Conservation (phyloP, 2,329 filamentous ascomycete species). For the Colletotrichum orbiculare region DNA sequence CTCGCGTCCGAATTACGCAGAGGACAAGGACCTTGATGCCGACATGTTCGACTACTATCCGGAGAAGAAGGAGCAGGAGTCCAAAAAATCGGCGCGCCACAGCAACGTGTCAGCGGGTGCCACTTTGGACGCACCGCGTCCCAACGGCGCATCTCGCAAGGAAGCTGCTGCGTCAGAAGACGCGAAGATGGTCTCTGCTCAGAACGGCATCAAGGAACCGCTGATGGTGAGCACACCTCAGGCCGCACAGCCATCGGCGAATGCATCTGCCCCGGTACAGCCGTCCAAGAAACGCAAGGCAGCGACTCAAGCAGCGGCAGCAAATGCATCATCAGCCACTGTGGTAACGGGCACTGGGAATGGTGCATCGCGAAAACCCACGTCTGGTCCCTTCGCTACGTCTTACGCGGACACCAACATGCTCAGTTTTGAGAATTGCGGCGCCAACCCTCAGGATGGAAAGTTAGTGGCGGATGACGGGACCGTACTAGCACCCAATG, state of each 20-base stretch:
- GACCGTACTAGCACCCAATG: slow-evolving; percentile 83
- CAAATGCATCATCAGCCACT: slow-evolving; percentile 38
- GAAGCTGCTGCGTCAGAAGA: slow-evolving; percentile 50
- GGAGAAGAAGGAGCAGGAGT: slow-evolving; percentile 65
- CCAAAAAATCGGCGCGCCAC: slow-evolving; percentile 67
- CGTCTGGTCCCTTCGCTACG: slow-evolving; percentile 44
- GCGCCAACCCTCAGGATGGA: slow-evolving; percentile 76
- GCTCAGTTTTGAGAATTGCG: slow-evolving; percentile 84
- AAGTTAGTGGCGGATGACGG: slow-evolving; percentile 92
- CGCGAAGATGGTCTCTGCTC: slow-evolving; percentile 47
- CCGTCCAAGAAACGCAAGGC: slow-evolving; percentile 89
- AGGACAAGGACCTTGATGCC: slow-evolving; percentile 90
- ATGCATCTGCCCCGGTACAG: slow-evolving; percentile 58
- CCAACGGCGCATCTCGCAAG: slow-evolving; percentile 54
- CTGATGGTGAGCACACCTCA: slow-evolving; percentile 39
- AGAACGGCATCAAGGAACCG: slow-evolving; percentile 52
- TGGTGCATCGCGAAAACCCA: slow-evolving; percentile 50
- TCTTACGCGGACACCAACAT: slow-evolving; percentile 79
- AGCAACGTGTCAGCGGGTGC: slow-evolving; percentile 52
- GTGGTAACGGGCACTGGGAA: slow-evolving; percentile 42
- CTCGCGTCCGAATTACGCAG: slow-evolving; percentile 92
- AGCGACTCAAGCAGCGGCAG: slow-evolving; percentile 47
- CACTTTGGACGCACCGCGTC: slow-evolving; percentile 47
- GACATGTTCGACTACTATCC: slow-evolving; percentile 80
- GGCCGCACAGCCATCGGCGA: slow-evolving; percentile 53